phyloP scores from a whole-genome alignment of 129 eudicot species.

The Kitagawia praeruptora region DNA sequence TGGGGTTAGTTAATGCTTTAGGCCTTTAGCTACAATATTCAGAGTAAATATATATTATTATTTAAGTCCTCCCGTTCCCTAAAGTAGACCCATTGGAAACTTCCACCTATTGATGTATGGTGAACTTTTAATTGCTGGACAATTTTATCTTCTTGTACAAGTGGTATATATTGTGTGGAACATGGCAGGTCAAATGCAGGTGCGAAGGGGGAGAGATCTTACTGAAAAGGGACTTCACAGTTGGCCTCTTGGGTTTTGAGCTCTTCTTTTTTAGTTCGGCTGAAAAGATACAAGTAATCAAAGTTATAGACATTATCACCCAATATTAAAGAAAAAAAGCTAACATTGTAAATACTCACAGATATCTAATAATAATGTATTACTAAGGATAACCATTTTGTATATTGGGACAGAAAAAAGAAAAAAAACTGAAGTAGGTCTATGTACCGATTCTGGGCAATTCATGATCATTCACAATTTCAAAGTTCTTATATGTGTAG shows the following conservation, averaged over 20 bases:
- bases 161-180: background rate
- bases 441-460: constrained; percentile 68
- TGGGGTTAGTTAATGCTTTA: background rate
- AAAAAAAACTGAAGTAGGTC: background rate
- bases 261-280: constrained; percentile 96
- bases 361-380: background rate
- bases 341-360: background rate
- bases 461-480: constrained; percentile 82
- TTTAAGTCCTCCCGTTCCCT: background rate
- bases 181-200: too few species aligned
- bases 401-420: background rate
- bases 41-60: background rate
- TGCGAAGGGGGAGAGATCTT: constrained; percentile 19
- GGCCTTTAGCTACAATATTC: background rate
- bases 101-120: background rate
- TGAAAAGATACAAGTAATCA: constrained; percentile 24
- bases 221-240: constrained; percentile 96
- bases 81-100: background rate
- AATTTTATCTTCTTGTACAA: background rate
- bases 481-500: constrained; percentile 87
- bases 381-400: background rate
- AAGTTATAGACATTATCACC: constrained; percentile 6
- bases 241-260: constrained; percentile 85
- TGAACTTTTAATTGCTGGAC: background rate
- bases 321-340: constrained; percentile 5